A percentile compares a stretch with the other conserved stretches of the same genome.
phyloP scores from a whole-genome alignment of 768 basidiomycete genomes.

The Candolleomyces eurysporus region DNA sequence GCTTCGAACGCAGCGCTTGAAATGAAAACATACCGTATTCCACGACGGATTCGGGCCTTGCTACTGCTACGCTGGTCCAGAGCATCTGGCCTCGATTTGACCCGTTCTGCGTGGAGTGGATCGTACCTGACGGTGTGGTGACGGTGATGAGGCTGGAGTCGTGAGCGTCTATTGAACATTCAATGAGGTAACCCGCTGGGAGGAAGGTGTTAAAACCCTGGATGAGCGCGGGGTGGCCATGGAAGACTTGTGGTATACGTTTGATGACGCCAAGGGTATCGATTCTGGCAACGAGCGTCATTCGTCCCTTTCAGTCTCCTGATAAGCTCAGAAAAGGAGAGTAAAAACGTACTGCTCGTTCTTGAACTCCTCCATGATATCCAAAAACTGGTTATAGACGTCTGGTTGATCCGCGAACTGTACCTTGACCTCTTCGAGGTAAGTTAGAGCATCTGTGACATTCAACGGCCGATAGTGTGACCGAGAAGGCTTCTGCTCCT shows the following conservation, averaged over 20 bases:
- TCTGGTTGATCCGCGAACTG: conserved; percentile 92
- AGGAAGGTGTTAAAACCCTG: conserved; percentile 99
- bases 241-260: conserved; percentile 90
- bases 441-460: conserved; percentile 90
- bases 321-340: not conserved
- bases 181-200: conserved; percentile 91
- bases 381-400: conserved; percentile 91
- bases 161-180: conserved; percentile 65
- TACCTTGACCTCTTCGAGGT: conserved; percentile 89
- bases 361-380: conserved; percentile 99
- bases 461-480: conserved; percentile 68
- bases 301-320: not conserved
- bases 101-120: conserved; percentile 54
- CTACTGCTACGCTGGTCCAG: conserved; percentile 26
- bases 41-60: conserved; percentile 10
- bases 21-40: conserved; percentile 10
- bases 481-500: conserved; percentile 26
- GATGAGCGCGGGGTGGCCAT: conserved; percentile 85
- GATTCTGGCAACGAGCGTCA: conserved; percentile 53
- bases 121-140: conserved; percentile 69
- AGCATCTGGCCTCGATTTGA: conserved; percentile 33
- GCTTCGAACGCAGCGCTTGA: not conserved
- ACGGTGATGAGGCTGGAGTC: conserved; percentile 70
- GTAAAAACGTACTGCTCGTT: conserved; percentile 68
- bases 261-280: conserved; percentile 97